These are phyloP conservation scores for Noccaea caerulescens DNA, from an alignment of 345 rosid species.

Conservation along the genomic window DNA sequence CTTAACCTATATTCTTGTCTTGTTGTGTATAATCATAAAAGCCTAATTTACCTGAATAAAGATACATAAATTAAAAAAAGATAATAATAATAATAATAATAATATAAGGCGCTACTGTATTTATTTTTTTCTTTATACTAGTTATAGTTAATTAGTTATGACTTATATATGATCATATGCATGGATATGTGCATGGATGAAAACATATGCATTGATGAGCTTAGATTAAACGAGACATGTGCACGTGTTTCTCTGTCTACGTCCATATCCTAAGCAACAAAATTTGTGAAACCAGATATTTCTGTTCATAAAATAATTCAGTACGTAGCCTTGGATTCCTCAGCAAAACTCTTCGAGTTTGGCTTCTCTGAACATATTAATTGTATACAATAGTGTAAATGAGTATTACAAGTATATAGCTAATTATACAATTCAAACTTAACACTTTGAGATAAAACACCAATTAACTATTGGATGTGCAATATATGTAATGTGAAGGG, in stretches of 20 bases:
- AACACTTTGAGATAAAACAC: background rate
- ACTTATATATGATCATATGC: constrained; percentile 34
- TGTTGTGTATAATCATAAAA: constrained; percentile 10
- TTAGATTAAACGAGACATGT: constrained; percentile 38
- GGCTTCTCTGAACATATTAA: background rate
- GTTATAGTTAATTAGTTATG: too few relatives aligned
- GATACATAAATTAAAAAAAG: background rate
- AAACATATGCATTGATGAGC: constrained; percentile 27
- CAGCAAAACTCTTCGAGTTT: constrained; percentile 22
- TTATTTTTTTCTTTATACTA: background rate
- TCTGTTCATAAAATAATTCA: background rate
- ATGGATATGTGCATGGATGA: constrained; percentile 33
- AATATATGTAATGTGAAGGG: background rate
- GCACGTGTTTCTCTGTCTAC: constrained; percentile 47
- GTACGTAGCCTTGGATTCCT: constrained; percentile 46
- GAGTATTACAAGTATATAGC: background rate
- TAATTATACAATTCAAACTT: too few relatives aligned
- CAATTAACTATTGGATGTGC: background rate
- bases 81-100: too few relatives aligned
- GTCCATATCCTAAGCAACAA: constrained; percentile 42
- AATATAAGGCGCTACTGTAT: background rate
- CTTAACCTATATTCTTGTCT: constrained; percentile 26
- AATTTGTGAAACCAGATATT: constrained; percentile 31
- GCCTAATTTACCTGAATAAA: constrained; percentile 7
- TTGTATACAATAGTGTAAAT: constrained; percentile 5